Conservation (phyloP, 1,139 yeast genomes). For the Blastobotrys ciferrii region DNA sequence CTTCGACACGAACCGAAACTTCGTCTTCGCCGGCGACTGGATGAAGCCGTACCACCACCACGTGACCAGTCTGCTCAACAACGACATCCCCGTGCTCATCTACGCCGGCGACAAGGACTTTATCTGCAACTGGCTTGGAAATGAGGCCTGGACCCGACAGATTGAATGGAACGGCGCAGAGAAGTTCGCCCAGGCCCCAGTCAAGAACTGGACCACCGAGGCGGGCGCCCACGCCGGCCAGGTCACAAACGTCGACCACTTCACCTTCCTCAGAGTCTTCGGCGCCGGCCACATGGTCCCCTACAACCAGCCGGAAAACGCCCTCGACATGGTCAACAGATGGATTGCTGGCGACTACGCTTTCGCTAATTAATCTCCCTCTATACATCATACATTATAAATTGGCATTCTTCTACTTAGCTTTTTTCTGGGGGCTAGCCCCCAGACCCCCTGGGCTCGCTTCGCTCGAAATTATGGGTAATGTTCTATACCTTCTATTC, state of each 20-base stretch:
- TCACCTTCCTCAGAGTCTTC: slow-evolving; percentile 57
- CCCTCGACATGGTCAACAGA: slow-evolving; percentile 68
- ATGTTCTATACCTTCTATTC: too few species aligned
- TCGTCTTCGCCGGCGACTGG: slow-evolving; percentile 72
- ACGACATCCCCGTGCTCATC: slow-evolving; percentile 66
- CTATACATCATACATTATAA: not conserved
- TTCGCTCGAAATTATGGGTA: too few species aligned
- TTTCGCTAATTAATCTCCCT: slow-evolving; percentile 4
- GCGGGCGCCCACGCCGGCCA: slow-evolving; percentile 28
- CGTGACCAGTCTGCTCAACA: slow-evolving; percentile 54
- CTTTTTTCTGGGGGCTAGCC: too few species aligned
- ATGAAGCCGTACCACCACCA: slow-evolving; percentile 62
- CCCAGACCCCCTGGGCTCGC: too few species aligned
- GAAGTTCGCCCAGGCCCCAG: slow-evolving; percentile 28
- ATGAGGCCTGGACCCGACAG: slow-evolving; percentile 71
- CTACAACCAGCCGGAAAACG: slow-evolving; percentile 65
- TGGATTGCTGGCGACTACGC: slow-evolving; percentile 49
- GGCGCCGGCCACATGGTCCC: slow-evolving; percentile 73
- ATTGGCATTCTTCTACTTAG: slow-evolving; percentile 3
- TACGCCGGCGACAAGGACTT: slow-evolving; percentile 91
- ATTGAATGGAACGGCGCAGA: slow-evolving; percentile 57
- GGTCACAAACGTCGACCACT: slow-evolving; percentile 48
- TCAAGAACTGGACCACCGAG: slow-evolving; percentile 45
- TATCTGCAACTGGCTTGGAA: slow-evolving; percentile 89
- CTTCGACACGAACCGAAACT: slow-evolving; percentile 47